Conservation (phyloP, 2,329 filamentous ascomycete genomes). For the Bisporella sp. region DNA sequence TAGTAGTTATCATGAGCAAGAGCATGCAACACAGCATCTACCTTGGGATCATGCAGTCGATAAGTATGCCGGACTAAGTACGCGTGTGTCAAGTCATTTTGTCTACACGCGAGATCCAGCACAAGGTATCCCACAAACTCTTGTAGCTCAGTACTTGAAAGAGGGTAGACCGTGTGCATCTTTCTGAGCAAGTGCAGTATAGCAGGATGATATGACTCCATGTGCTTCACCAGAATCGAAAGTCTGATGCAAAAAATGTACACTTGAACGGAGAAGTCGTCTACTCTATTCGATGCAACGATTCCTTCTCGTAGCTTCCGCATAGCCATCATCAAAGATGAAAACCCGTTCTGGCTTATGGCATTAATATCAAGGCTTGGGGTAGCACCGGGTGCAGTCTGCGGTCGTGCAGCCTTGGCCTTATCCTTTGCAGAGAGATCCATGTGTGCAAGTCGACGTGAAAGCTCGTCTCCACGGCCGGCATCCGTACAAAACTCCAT, state of each 20-base stretch:
- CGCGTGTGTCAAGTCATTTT: slow-evolving; percentile 67
- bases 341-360: slow-evolving; percentile 48
- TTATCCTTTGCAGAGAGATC: slow-evolving; percentile 18
- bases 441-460: slow-evolving; percentile 63
- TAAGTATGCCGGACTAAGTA: slow-evolving; percentile 58
- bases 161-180: slow-evolving; percentile 61
- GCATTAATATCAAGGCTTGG: slow-evolving; percentile 6
- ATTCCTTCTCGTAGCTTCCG: slow-evolving; percentile 90
- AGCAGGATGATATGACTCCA: slow-evolving; percentile 85
- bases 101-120: slow-evolving; percentile 82
- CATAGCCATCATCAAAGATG: slow-evolving; percentile 72
- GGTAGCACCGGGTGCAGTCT: slow-evolving; percentile 9
- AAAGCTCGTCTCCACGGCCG: slow-evolving; percentile 64
- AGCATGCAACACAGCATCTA: slow-evolving; percentile 62
- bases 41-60: slow-evolving; percentile 55
- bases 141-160: slow-evolving; percentile 64
- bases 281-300: slow-evolving; percentile 66
- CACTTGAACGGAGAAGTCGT: slow-evolving; percentile 78
- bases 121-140: slow-evolving; percentile 79
- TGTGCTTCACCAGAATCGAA: slow-evolving; percentile 72
- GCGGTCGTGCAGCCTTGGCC: slow-evolving; percentile 16
- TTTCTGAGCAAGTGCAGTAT: slow-evolving; percentile 69
- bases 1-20: slow-evolving; percentile 80
- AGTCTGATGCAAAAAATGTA: slow-evolving; percentile 90
- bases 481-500: slow-evolving; percentile 79